A percentile compares a stretch with the other conserved stretches of the same genome.
These are phyloP conservation scores for Auriscalpium orientale DNA, from an alignment of 768 basidiomycete genomes.

Conservation along the genomic window DNA sequence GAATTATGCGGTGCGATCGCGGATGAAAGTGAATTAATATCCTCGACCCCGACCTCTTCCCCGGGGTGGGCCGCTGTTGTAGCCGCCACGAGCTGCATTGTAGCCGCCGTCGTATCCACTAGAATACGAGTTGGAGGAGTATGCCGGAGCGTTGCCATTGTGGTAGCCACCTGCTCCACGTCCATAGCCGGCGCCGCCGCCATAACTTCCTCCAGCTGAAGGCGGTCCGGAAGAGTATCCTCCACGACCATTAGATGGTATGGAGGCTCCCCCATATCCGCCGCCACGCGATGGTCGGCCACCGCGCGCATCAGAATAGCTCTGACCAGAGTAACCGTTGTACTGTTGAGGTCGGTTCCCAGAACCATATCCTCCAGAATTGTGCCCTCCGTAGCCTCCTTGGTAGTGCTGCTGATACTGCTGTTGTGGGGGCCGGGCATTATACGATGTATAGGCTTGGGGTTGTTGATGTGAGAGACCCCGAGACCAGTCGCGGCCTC, in stretches of 20 bases:
- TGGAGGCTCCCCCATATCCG: background rate
- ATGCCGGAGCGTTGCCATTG: background rate
- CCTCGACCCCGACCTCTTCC: background rate
- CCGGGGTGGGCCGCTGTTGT: background rate
- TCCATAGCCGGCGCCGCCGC: constrained; percentile 21
- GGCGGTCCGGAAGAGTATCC: constrained; percentile 16
- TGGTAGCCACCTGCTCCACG: constrained; percentile 32
- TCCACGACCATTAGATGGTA: constrained; percentile 7
- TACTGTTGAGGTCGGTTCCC: constrained; percentile 10
- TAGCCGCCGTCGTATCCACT: constrained; percentile 15
- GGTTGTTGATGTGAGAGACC: constrained; percentile 3
- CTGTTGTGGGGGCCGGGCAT: constrained; percentile 23
- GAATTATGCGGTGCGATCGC: background rate
- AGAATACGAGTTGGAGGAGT: constrained; percentile 3
- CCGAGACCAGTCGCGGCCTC: constrained; percentile 25
- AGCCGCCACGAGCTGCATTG: background rate
- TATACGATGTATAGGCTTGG: constrained; percentile 10
- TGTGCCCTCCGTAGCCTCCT: constrained; percentile 28
- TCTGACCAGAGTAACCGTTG: constrained; percentile 1
- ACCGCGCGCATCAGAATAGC: constrained; percentile 10
- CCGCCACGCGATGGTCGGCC: constrained; percentile 3
- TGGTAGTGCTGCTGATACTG: constrained; percentile 14
- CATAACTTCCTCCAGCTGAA: constrained; percentile 27
- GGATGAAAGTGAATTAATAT: background rate
- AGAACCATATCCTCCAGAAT: constrained; percentile 23